Evolutionary conservation across 495 filamentous ascomycete species (phyloP).

Genomic region (Cladorrhinum samala): DNA sequence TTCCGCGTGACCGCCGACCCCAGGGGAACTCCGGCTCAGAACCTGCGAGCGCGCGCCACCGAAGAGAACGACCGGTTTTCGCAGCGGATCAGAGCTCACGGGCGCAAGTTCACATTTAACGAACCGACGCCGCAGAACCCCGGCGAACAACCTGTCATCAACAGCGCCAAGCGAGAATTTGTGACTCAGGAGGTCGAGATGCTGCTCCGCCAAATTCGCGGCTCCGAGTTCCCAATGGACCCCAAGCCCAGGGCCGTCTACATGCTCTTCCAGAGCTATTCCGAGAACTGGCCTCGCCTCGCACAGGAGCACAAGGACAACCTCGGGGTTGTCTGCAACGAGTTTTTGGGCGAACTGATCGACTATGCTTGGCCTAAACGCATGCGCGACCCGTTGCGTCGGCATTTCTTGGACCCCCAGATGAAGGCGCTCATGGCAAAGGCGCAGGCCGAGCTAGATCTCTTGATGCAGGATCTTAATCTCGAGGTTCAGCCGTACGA

Average conservation of each 20-base stretch:
- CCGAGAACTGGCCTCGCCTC: conserved; percentile 33
- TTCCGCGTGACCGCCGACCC: conserved; percentile 33
- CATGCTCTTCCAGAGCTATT: conserved; percentile 37
- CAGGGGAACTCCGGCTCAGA: conserved; percentile 34
- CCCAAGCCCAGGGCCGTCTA: conserved; percentile 36
- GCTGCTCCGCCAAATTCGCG: conserved; percentile 33
- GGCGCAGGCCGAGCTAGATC: conserved; percentile 34
- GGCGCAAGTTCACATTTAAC: conserved; percentile 33
- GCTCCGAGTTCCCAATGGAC: conserved; percentile 37
- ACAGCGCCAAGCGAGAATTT: conserved; percentile 28
- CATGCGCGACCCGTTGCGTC: conserved; percentile 34
- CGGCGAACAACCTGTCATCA: conserved; percentile 6
- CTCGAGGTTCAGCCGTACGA: conserved; percentile 40
- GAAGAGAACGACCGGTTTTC: conserved; percentile 39
- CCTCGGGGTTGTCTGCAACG: conserved; percentile 37
- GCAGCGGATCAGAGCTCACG: conserved; percentile 26
- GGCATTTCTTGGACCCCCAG: conserved; percentile 30
- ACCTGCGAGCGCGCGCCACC: conserved; percentile 34
- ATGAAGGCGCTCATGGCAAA: conserved; percentile 33
- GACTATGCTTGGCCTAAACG: conserved; percentile 36
- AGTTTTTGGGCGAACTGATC: conserved; percentile 37
- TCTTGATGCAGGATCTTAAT: conserved; percentile 28
- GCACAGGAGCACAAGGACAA: conserved; percentile 40
- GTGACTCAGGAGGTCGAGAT: conserved; percentile 29
- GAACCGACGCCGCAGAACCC: not conserved